Percentiles rank a stretch among this genome's conserved stretches.
phyloP scores from a whole-genome alignment of 192 early-diverging fungal species.

The Linnemannia schmuckeri region DNA sequence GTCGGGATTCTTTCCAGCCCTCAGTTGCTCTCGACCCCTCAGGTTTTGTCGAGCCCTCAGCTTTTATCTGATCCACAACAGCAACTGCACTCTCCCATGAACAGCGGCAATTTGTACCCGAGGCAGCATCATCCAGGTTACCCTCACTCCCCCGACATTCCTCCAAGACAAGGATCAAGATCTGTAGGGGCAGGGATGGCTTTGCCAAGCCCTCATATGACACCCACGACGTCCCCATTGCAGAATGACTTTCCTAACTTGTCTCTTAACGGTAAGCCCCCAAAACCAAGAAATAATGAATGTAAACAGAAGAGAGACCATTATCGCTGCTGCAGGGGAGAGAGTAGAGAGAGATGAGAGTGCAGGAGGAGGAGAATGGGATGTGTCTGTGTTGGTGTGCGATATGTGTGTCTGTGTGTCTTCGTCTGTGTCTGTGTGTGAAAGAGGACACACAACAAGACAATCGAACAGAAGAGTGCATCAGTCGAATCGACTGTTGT shows the following conservation, averaged over 20 bases:
- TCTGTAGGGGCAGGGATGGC: background rate
- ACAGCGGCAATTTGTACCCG: background rate
- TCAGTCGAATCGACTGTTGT: conserved; percentile 4
- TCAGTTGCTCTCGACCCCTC: conserved; percentile 6
- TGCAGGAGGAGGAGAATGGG: background rate
- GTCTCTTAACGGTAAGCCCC: conserved; percentile 52
- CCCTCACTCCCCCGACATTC: conserved; percentile 7
- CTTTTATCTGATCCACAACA: conserved; percentile 5
- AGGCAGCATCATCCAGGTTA: conserved; percentile 14
- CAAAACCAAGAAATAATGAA: background rate
- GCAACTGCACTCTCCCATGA: background rate
- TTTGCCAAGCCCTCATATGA: conserved; percentile 49
- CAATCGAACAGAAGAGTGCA: background rate
- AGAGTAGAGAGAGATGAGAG: background rate
- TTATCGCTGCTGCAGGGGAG: background rate
- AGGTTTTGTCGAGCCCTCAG: conserved; percentile 28
- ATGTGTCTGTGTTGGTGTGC: background rate
- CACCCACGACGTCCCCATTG: conserved; percentile 37
- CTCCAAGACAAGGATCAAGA: conserved; percentile 11
- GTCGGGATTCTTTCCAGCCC: conserved; percentile 39
- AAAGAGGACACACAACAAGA: background rate
- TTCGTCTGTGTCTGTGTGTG: background rate
- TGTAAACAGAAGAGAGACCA: background rate
- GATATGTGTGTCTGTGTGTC: background rate
- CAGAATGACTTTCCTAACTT: conserved; percentile 37